Base-by-base conservation (phyloP, 1,284 basidiomycete genomes). In the Cryptococcus sp. region DNA sequence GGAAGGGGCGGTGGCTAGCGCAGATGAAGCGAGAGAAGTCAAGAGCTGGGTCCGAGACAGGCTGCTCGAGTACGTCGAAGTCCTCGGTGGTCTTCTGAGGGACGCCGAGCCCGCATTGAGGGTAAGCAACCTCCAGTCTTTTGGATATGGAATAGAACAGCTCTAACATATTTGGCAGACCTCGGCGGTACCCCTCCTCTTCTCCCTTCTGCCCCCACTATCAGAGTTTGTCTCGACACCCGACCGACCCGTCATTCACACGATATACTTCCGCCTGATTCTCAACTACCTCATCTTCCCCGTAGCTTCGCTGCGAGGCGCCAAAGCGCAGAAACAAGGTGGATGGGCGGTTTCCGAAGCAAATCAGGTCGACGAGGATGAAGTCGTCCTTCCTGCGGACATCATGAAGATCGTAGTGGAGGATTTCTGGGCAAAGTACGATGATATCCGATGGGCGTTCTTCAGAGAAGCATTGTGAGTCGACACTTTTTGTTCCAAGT, bases 361-460 rank as follows among this genome's bases (percentile, higher is more conserved):
- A 1, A 66, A 66, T 50, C 75, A 77, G 56, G 67, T 67, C 13
- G 62, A 66, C n/a, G 65, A 65, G 38, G 69, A 65, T n/a, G 60
- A 68, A 20, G 71, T 72, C 25, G 82, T 91, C 61, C 86, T 86
- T 64, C 85, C 89, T 0, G 66, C 65, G 52, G 81, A 94, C 74
- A 91, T 94, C 64, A 60, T 63, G 5, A 70, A 74, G 27, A 65
- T 70, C 31, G 70, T 71, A 10, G 63, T 73, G 0, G 74, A 76
- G 42, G 75, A 78, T 50, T 80, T 76, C 64, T 79, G 79, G 72
- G 80, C 80, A 47, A 72, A 75, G 23, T 79, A 78, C 65, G 80
- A 84, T 68, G 96, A 98, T 74, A 82, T 98, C 25, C 86, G 94
- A 58, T 96, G 90, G 88, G 91, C 90, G 76, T 96, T 96, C 80